Evolutionary conservation across 2,329 filamentous ascomycete genomes (phyloP).

Genomic region (Myrmaecium sp.): DNA sequence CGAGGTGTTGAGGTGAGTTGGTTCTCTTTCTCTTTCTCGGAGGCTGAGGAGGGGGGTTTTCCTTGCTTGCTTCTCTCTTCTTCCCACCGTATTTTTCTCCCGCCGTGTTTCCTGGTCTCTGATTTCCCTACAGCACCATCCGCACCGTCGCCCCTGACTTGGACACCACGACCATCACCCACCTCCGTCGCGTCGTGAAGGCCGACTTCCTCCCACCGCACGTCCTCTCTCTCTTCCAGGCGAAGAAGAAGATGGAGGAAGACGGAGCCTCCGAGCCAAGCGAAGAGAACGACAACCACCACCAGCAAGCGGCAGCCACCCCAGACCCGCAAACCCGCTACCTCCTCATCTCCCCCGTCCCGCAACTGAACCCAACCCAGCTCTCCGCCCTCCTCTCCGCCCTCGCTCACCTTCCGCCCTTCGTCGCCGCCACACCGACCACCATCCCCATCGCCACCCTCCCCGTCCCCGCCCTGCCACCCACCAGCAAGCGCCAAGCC

Average conservation of each 20-base stretch:
- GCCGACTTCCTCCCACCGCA: constrained; percentile 49
- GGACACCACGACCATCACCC: constrained; percentile 28
- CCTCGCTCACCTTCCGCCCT: constrained; percentile 20
- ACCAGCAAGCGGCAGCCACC: constrained; percentile 42
- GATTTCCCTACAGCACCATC: constrained; percentile 24
- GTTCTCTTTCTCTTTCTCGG: constrained; percentile 4
- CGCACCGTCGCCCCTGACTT: constrained; percentile 27
- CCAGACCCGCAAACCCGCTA: constrained; percentile 24
- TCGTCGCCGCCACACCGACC: constrained; percentile 19
- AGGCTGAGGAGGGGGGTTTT: constrained; percentile 50
- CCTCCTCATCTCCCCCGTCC: constrained; percentile 35
- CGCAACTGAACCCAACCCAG: constrained; percentile 35
- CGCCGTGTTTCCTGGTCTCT: constrained; percentile 7
- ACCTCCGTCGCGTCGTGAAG: constrained; percentile 64
- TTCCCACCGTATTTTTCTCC: too few species aligned
- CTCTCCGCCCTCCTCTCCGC: constrained; percentile 25
- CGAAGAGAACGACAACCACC: too few species aligned
- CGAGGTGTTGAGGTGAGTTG: constrained; percentile 50
- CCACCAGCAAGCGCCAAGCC: constrained; percentile 60
- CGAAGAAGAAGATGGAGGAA: too few species aligned
- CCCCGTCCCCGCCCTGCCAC: constrained; percentile 54
- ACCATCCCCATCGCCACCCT: constrained; percentile 46
- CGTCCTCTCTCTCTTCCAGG: constrained; percentile 1
- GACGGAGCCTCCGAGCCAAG: constrained; percentile 42
- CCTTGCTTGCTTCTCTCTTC: constrained; percentile 5